Base-by-base conservation (phyloP, 164 flowering plant genomes). In the Nelumbo lutea region DNA sequence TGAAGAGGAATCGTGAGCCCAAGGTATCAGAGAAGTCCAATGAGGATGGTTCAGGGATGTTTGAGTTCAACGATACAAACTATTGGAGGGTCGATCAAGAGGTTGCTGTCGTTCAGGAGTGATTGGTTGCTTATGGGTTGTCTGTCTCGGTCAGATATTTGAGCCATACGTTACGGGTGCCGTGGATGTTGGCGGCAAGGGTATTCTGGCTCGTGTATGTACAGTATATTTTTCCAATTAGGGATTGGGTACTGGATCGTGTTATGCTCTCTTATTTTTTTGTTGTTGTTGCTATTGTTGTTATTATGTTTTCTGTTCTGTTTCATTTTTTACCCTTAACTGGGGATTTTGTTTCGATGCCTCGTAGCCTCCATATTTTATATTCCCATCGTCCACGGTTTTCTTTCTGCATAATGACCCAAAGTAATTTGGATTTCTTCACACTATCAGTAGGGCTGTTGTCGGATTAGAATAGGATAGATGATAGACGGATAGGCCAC, bases 11-110 rank as follows among this genome's bases (percentile, higher is more conserved):
- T 70, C 60, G 77, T 1, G 27, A 67, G 0, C 83, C 82, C 6
- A 80, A 82, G 70, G 73, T 46, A 46, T 70, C 71, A 0, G 90
- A 77, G 68, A 85, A 73, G 53, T 50, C 85, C 2, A 85, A 80
- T 27, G 90, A 83, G 38, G 79, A 75, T 50, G 87, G 77, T 2
- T 74, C 79, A 7, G 90, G 78, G 50, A 73, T 78, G 9, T 79
- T 89, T 73, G 97, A 89, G 75, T 91, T 88, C 78, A 93, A 90
- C 58, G 94, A 93, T 66, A 79, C 90, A 38, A 93, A 90, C 73
- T 93, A 88, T 77, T 93, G 98, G 97, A 85, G 86, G 72, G 86
- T 93, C 66, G 98, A 93, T 68, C 88, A 83, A 60, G 96, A 89
- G 77, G 87, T 84, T 61, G 88, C 84, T 57, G 88, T 75, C 59